Percentiles rank a stretch among this genome's conserved stretches.
phyloP scores from a whole-genome alignment of 2,329 filamentous ascomycete genomes.

The Dactylella cylindrospora region DNA sequence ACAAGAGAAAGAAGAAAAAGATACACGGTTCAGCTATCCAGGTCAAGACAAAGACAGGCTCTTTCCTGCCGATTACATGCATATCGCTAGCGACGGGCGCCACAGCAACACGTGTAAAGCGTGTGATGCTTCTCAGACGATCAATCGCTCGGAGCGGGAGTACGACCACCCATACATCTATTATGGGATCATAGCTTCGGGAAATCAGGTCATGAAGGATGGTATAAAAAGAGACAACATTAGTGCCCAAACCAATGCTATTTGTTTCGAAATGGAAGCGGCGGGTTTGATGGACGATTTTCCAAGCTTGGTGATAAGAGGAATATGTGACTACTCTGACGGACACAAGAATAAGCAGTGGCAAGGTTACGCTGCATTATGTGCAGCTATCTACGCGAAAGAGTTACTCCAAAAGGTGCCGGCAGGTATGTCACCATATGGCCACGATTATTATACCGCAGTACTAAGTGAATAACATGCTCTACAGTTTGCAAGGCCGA shows the following conservation, averaged over 20 bases:
- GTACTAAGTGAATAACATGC: too few relatives aligned
- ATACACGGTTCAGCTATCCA: conserved; percentile 2
- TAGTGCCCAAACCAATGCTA: conserved; percentile 2
- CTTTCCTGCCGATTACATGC: conserved; percentile 10
- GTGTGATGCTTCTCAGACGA: conserved; percentile 7
- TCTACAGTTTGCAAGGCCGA: too few relatives aligned
- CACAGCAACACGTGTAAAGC: conserved; percentile 3
- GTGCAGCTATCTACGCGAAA: conserved; percentile 11
- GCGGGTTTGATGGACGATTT: too few relatives aligned
- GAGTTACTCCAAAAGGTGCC: conserved; percentile 9
- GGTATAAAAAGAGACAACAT: conserved; percentile 12
- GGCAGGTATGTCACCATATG: too few relatives aligned
- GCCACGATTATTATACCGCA: too few relatives aligned
- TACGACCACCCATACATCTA: conserved; percentile 17
- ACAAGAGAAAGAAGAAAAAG: neutral
- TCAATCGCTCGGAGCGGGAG: conserved; percentile 8
- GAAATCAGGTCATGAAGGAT: conserved; percentile 13
- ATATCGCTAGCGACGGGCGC: neutral
- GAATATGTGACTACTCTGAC: too few relatives aligned
- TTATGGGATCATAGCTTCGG: conserved; percentile 15
- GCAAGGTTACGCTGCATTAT: too few relatives aligned
- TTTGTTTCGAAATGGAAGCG: conserved; percentile 24
- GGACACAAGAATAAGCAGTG: too few relatives aligned
- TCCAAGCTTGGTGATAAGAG: too few relatives aligned
- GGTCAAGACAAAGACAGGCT: conserved; percentile 4